phyloP scores from a whole-genome alignment of 169 alveolate species.

The Plasmodium gaboni region DNA sequence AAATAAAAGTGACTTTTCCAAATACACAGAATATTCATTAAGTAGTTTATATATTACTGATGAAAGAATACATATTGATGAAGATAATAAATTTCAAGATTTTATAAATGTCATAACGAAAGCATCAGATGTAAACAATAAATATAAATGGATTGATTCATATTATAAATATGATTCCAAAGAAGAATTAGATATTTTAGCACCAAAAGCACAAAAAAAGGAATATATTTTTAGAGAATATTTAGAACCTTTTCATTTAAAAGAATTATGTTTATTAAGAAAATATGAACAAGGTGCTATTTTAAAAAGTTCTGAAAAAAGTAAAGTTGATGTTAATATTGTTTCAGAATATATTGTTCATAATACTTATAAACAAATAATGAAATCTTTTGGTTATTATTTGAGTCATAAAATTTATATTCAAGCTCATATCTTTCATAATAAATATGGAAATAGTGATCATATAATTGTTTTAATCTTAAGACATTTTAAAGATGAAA shows the following conservation, averaged over 20 bases:
- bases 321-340: constrained; percentile 59
- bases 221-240: constrained; percentile 64
- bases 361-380: constrained; percentile 28
- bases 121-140: constrained; percentile 68
- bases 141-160: constrained; percentile 66
- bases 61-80: constrained; percentile 26
- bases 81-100: constrained; percentile 42
- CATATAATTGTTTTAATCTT: constrained; percentile 80
- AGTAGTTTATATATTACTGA: constrained; percentile 67
- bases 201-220: constrained; percentile 42
- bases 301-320: constrained; percentile 58
- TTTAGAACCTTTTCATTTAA: constrained; percentile 57
- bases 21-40: constrained; percentile 72
- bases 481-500: constrained; percentile 77
- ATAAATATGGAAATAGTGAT: constrained; percentile 81
- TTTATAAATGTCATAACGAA: constrained; percentile 61
- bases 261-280: constrained; percentile 40
- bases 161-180: constrained; percentile 34
- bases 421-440: constrained; percentile 78
- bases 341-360: constrained; percentile 65
- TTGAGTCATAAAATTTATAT: constrained; percentile 43
- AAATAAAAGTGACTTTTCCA: constrained; percentile 29
- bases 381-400: constrained; percentile 30
- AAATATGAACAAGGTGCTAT: constrained; percentile 56
- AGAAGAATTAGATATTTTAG: constrained; percentile 53